Evolutionary conservation across 768 basidiomycete genomes (phyloP).

Genomic region (Lyophyllum semitale): DNA sequence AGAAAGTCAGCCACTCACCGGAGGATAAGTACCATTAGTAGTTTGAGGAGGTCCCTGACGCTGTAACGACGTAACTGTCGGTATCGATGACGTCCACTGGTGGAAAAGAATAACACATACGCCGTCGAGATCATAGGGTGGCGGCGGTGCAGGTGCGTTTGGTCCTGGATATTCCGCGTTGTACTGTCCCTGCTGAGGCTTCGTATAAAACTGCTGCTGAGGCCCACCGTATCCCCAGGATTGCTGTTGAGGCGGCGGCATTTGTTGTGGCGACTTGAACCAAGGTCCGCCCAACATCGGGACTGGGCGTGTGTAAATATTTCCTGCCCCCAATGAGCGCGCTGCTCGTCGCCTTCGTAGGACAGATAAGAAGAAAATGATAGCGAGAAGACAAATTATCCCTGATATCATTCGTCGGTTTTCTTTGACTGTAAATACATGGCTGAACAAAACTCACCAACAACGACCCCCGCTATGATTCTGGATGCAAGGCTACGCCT

Average conservation of each 20-base stretch:
- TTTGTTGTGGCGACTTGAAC: neutral
- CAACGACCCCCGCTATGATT: neutral
- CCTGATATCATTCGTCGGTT: neutral
- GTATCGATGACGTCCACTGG: neutral
- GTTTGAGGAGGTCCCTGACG: neutral
- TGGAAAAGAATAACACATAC: neutral
- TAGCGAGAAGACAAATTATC: neutral
- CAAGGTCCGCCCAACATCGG: neutral
- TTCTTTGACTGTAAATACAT: neutral
- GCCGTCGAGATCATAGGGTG: neutral
- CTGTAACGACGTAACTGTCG: neutral
- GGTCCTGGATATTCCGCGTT: neutral
- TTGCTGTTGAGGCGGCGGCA: neutral
- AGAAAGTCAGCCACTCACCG: neutral
- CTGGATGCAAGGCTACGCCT: neutral
- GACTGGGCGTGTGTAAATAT: neutral
- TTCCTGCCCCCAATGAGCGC: neutral
- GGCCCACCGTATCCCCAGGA: neutral
- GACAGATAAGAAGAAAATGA: neutral
- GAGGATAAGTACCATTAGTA: neutral
- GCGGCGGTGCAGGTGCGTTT: neutral
- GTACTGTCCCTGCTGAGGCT: neutral
- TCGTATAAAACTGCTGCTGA: neutral
- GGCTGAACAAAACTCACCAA: neutral
- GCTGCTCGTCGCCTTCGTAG: neutral